Evolutionary conservation across 805 yeast species (phyloP), one percentile per base, ranked within the genome.

Genomic region (Starmerella apicola): DNA sequence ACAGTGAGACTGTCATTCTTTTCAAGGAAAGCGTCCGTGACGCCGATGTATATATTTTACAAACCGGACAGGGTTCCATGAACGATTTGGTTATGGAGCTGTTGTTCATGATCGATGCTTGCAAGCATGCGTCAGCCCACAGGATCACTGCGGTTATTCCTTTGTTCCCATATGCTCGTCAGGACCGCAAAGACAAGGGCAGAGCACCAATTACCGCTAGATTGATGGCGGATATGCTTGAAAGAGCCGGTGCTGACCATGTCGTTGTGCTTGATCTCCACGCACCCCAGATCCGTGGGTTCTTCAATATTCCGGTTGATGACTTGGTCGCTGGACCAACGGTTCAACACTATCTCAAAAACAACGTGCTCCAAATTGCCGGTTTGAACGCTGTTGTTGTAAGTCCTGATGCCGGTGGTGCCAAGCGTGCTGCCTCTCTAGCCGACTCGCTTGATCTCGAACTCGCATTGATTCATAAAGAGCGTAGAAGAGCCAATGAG

Each of bases 341-440:
- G 41, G 93, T 82, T 17, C 70, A 88, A 35, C 67, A 81, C 51
- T 91, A 82, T 60, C 82, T 88, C 51, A 75, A 72, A 48, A 81
- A 76, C 45, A 71, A 74, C 48, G 65, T 74, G 33, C 40, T 45
- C 27, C 42, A 36, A 17, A 17, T 35, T 17, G 68, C 71, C 47
- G 62, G 66, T 46, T 62, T 63, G 24, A 67, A 76, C 43, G 71
- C 85, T 8, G 82, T 85, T 38, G 74, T 88, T 40, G 93, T 88
- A 10, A 84, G 95, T 4, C 98, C 98, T 3, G 98, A 88, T 64
- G 98, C 98, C 3, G 98, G 98, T 52, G 98, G 98, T 44, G 97
- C 97, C 39, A 88, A 88, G 62, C 73, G 98, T 50, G 98, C 86
- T 21, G 97, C 97, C 2, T 77, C 86, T 4, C 66, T 88, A 37